Evolutionary conservation across 1,284 basidiomycete genomes (phyloP), one percentile per base, ranked within the genome.

Genomic region (Rhodotorula sp.): DNA sequence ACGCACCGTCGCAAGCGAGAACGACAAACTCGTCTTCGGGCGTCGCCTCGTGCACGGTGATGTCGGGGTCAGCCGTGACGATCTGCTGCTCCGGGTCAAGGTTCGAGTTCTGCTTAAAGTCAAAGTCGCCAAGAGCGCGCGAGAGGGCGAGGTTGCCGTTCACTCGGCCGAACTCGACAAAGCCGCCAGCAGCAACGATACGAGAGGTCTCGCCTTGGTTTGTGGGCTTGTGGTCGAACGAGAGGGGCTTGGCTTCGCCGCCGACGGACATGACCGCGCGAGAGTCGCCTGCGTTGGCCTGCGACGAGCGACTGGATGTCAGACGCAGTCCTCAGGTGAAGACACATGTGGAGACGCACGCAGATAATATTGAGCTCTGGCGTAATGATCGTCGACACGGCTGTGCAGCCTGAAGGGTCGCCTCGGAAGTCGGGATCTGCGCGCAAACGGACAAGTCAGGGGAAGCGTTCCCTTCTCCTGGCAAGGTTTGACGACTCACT

Each of bases 241-340:
- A 97, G 76, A 99, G 83, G 18, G 91, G 86, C 79, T 94, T 90
- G 10, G 87, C 93, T 76, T 88, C 85, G 24, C 96, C 96, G 76
- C 89, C 89, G 73, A 91, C 82, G 59, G 89, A 87, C 66, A 99
- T 84, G n/a, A 99, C 92, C 37, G 90, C 89, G 77, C 96, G 85
- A 24, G 96, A 99, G 82, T 99, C 96, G 59, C 96, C 96, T 22
- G 96, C 92, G 79, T 99, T 99, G 48, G 96, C 96, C 93, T 95
- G 75, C 8, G 11, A 24, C 24, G 50, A 40, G 2, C 26, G 13
- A 54, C 46, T 18, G 13, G 3, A 11, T 6, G 28, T 47, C 20
- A 22, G 34, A 16, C 16, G n/a, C 7, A 13, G 13, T 44, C 40
- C 40, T 44, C 6, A 22, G 15, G 47, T n/a, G 6, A 3, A 30